Base-by-base conservation (phyloP, 495 filamentous ascomycete genomes). In the Neurospora sp. region DNA sequence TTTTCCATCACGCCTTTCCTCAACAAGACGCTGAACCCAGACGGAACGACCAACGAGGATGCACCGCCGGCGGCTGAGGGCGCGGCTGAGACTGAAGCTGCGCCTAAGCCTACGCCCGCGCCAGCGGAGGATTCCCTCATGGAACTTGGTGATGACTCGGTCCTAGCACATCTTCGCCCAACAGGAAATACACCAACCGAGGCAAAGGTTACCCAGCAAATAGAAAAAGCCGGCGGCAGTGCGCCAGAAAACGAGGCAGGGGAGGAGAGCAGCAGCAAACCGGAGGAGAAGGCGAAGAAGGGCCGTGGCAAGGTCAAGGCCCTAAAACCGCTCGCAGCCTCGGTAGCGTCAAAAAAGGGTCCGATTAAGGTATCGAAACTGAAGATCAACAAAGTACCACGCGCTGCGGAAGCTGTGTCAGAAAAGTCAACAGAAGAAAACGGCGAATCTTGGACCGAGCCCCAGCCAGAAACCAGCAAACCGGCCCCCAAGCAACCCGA, bases 1-100 rank as follows among this genome's bases (percentile, higher is more conserved):
- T 98, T 98, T 78, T 96, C 93, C 12, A 94, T 98, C 74, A 98
- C 94, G 2, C 94, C 94, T 1, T 96, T 94, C 80, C 82, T 98
- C 39, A 96, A 95, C 82, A 90, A 92, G 70, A 92, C 91, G 8
- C 84, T 87, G 53, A 90, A 84, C 75, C 81, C 82, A 70, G 59
- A 65, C 14, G 53, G 53, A 16, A 65, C 27, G 7, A 65, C 53
- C 53, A 69, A 70, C 3, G 42, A 73, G 39, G 74, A 75, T 9
- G 53, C 35, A 40, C 37, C 48, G 27, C 16, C 48, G 14, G 12
- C 37, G 45, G 71, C 35, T 14, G 69, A 27, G 20, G 27, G 38
- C 4, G 38, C 37, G 12, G 45, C 69, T 37, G 39, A 48, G 14
- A 37, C 14, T 31, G 53, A 65, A 65, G 53, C 53, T 37, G 53